phyloP scores from a whole-genome alignment of 169 alveolate genomes.

The Babesia microti region DNA sequence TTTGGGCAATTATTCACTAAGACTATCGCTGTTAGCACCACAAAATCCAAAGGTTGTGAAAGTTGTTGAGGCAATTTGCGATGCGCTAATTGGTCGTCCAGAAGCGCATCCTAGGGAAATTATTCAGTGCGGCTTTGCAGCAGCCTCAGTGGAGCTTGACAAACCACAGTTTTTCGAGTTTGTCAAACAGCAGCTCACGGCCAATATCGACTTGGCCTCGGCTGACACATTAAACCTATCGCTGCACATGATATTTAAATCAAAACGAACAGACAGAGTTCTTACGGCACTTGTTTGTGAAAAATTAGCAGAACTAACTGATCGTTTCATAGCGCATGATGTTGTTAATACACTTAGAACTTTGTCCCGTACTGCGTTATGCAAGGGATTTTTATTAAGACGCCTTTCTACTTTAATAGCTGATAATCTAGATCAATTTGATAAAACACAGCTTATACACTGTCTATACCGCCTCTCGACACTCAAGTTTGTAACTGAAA shows the following conservation, averaged over 20 bases:
- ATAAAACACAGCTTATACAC: conserved; percentile 15
- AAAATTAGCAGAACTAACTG: conserved; percentile 42
- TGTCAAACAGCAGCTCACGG: conserved; percentile 38
- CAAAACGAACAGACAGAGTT: conserved; percentile 19
- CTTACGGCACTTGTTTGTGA: conserved; percentile 34
- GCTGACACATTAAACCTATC: conserved; percentile 36
- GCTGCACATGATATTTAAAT: conserved; percentile 21
- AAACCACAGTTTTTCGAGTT: conserved; percentile 25
- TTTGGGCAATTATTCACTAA: conserved; percentile 35
- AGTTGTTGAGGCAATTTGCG: conserved; percentile 4
- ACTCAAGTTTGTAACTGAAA: conserved; percentile 28
- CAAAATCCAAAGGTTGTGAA: neutral
- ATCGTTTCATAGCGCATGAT: conserved; percentile 38
- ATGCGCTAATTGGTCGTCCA: conserved; percentile 14
- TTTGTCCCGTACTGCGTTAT: conserved; percentile 28
- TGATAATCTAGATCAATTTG: conserved; percentile 46
- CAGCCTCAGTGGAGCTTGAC: conserved; percentile 25
- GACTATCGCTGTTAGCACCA: conserved; percentile 12
- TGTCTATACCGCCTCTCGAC: conserved; percentile 20
- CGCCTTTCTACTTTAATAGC: conserved; percentile 37
- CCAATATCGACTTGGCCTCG: conserved; percentile 30
- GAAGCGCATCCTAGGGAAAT: conserved; percentile 32
- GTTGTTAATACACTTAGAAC: conserved; percentile 33
- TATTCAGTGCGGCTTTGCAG: conserved; percentile 35
- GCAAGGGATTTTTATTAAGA: conserved; percentile 42